Conservation (phyloP, 257 asterid genomes). For the Sherardia arvensis region DNA sequence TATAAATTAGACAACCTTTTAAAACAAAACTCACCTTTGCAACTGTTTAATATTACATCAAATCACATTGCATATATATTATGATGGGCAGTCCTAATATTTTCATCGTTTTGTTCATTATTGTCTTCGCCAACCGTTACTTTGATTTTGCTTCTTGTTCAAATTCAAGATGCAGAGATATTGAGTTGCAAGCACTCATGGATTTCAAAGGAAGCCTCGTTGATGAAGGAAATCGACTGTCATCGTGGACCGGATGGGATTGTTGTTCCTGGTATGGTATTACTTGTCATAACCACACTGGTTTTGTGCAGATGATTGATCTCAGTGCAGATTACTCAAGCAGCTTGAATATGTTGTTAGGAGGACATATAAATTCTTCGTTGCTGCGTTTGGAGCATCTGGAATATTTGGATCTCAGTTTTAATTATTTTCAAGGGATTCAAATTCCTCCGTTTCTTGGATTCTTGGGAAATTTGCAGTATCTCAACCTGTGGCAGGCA, state of each 20-base stretch:
- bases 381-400: slow-evolving; percentile 9
- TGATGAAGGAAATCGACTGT: background rate
- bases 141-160: background rate
- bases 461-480: background rate
- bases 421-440: background rate
- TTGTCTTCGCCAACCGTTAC: too few relatives aligned
- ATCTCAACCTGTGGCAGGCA: background rate
- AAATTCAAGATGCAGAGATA: background rate
- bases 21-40: too few relatives aligned
- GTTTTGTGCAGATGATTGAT: slow-evolving; percentile 10
- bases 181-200: background rate
- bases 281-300: slow-evolving; percentile 12
- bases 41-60: too few relatives aligned
- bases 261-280: background rate
- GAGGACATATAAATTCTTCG: slow-evolving; percentile 21
- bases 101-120: too few relatives aligned
- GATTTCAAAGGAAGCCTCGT: background rate
- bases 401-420: slow-evolving; percentile 15
- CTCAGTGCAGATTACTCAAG: background rate
- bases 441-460: background rate
- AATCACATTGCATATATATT: too few relatives aligned
- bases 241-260: background rate
- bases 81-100: too few relatives aligned
- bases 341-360: too few relatives aligned
- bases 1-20: too few relatives aligned